Base-by-base conservation (phyloP, 352 stramenopile species). In the Phytophthora sp. region DNA sequence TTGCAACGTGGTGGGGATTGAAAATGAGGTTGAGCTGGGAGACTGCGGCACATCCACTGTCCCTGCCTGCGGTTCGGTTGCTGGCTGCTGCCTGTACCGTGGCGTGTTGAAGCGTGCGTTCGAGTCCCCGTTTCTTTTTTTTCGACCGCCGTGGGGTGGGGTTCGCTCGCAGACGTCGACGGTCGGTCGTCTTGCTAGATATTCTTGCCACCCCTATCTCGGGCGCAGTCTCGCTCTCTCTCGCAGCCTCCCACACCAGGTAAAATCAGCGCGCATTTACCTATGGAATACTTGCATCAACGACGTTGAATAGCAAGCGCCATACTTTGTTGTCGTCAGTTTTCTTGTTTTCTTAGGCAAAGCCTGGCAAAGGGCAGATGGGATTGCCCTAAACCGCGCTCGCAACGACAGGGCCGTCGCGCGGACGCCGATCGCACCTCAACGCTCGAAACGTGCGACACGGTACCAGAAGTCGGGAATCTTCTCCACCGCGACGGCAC, bases 101-200 rank as follows among this genome's bases (percentile, higher is more conserved):
- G 44, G 42, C 38, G 46, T 71, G 58, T 76, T 71, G 54, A 76
- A 76, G 63, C 67, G 30, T 18, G 45, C n/a, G n/a, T n/a, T 54
- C 46, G 36, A n/a, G 39, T 65, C 61, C 69, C 71, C 66, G 71
- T 78, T 75, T 78, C 60, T 76, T 76, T 74, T n/a, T 77, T 74
- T 74, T 72, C 44, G 27, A 46, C 47, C 54, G 55, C 56, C 24
- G 50, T 62, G 63, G 69, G 57, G 42, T 76, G 51, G 66, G 64
- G 53, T 47, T 69, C 53, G 45, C 49, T 62, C 39, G 20, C 54
- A 63, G 45, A 69, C 49, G 61, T 38, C 42, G 49, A 45, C 52
- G 42, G 27, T 31, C 41, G 46, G 24, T 16, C 7, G 29, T 20
- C 26, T 33, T 5, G 35, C 23, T 16, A 52, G 47, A 56, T 29